Evolutionary conservation across 495 filamentous ascomycete species (phyloP), one percentile per base, ranked within the genome.

Genomic region (Symbiotaphrina buchneri): DNA sequence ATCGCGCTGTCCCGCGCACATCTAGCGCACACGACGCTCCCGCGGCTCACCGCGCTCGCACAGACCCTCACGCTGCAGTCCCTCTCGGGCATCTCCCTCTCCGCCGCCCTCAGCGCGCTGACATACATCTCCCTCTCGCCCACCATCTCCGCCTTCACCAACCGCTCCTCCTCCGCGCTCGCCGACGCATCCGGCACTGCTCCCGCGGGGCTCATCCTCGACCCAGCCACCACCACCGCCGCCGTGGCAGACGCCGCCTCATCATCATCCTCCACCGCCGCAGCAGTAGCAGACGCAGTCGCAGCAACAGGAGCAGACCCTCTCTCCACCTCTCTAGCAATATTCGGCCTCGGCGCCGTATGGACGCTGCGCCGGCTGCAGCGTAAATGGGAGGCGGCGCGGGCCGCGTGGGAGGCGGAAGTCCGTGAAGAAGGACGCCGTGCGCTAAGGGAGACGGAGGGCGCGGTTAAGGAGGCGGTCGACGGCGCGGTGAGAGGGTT

Each of bases 401-500:
- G 73, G 22, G 49, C 41, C 5, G 66, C 59, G 39, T 95, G 81
- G 73, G 68, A 82, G 44, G 67, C 56, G 3, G 68, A 75, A 41
- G 65, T 92, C 6, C 63, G 70, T 37, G 84, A 93, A 43, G 71
- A 77, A 37, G 87, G 83, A 5, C 61, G 82, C 33, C 65, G 63
- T 30, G 70, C 74, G 3, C 51, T 94, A 29, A 61, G 63, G 33
- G 59, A 64, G 18, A 69, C 68, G 1, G 87, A 97, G 48, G 52
- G 59, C 17, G 59, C 58, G 13, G 53, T 84, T 26, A 60, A 57
- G 23, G 46, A 55, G 28, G 53, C 67, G 24, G 51, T 92, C 14
- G 56, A 52, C n/a, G n/a, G n/a, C n/a, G n/a, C n/a, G n/a, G n/a
- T n/a, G n/a, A n/a, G n/a, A n/a, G n/a, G n/a, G n/a, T n/a, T n/a